Evolutionary conservation across 768 basidiomycete species (phyloP).

Genomic region (Hericium coralloides): DNA sequence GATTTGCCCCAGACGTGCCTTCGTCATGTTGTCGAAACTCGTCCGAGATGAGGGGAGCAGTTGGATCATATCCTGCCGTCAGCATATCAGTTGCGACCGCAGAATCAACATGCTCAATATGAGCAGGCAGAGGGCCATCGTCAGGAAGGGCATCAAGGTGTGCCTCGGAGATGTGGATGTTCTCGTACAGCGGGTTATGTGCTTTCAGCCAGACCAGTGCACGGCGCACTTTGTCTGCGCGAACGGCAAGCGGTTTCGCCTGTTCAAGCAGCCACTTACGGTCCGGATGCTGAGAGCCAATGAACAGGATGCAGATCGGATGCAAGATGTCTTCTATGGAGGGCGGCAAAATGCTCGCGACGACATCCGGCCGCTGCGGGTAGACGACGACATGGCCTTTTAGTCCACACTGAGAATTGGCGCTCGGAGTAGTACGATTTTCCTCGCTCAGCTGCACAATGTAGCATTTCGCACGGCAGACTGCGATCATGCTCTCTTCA

Average conservation of each 20-base stretch:
- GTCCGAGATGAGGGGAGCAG: too few relatives aligned
- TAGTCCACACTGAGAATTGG: slow-evolving; percentile 23
- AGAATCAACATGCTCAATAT: not conserved
- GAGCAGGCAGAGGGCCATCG: not conserved
- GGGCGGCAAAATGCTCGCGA: slow-evolving; percentile 27
- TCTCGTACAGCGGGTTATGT: slow-evolving; percentile 27
- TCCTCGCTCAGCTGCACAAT: not conserved
- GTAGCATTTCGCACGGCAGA: slow-evolving; percentile 23
- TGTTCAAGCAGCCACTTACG: slow-evolving; percentile 23
- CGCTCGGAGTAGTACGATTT: too few relatives aligned
- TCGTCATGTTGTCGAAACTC: too few relatives aligned
- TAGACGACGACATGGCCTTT: slow-evolving; percentile 33
- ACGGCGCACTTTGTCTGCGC: slow-evolving; percentile 20
- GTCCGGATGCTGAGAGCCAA: slow-evolving; percentile 23
- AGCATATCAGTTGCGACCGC: not conserved
- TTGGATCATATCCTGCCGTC: not conserved
- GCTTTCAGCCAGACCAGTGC: slow-evolving; percentile 29
- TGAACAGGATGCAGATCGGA: slow-evolving; percentile 32
- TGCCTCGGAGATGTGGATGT: slow-evolving; percentile 20
- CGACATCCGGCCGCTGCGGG: slow-evolving; percentile 24
- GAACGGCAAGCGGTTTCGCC: slow-evolving; percentile 28
- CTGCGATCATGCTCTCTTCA: slow-evolving; percentile 32
- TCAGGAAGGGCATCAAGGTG: not conserved
- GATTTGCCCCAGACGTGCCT: not conserved
- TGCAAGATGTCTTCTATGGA: slow-evolving; percentile 25